Conservation (phyloP, 2,329 filamentous ascomycete genomes). For the Alternaria ethzedia region DNA sequence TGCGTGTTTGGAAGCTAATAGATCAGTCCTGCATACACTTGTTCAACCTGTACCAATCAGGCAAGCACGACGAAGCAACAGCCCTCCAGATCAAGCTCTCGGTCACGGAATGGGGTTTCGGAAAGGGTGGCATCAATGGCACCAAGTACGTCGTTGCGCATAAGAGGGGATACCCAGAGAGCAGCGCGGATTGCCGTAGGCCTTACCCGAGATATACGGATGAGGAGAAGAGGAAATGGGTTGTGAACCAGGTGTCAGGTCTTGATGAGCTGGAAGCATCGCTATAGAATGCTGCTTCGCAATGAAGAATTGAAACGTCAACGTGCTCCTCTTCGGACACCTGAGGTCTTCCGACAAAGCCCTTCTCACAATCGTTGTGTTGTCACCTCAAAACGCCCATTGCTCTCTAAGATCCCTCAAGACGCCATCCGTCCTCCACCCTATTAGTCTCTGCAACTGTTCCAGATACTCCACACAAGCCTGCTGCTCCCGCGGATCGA, state of each 20-base stretch:
- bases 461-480: constrained; percentile 37
- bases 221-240: constrained; percentile 56
- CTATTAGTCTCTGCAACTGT: constrained; percentile 29
- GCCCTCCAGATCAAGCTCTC: constrained; percentile 60
- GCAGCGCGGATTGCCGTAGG: constrained; percentile 60
- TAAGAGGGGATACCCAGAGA: constrained; percentile 59
- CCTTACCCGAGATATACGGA: constrained; percentile 61
- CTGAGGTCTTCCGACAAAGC: not conserved
- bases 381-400: constrained; percentile 14
- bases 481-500: constrained; percentile 32
- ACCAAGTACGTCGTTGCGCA: constrained; percentile 67
- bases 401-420: constrained; percentile 33
- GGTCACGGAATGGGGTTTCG: constrained; percentile 63
- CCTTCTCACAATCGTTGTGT: not conserved
- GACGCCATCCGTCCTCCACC: constrained; percentile 38
- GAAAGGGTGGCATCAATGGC: constrained; percentile 65
- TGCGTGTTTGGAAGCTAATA: constrained; percentile 7
- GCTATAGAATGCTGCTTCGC: constrained; percentile 12
- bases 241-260: constrained; percentile 45
- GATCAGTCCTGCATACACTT: constrained; percentile 50
- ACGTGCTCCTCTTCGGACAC: not conserved
- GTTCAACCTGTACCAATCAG: constrained; percentile 57
- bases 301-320: not conserved
- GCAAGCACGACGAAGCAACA: constrained; percentile 57
- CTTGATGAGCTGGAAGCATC: constrained; percentile 41